Percentiles rank a stretch among this genome's conserved stretches.
Conservation (phyloP, 805 yeast genomes). For the Lachancea meyersii region DNA sequence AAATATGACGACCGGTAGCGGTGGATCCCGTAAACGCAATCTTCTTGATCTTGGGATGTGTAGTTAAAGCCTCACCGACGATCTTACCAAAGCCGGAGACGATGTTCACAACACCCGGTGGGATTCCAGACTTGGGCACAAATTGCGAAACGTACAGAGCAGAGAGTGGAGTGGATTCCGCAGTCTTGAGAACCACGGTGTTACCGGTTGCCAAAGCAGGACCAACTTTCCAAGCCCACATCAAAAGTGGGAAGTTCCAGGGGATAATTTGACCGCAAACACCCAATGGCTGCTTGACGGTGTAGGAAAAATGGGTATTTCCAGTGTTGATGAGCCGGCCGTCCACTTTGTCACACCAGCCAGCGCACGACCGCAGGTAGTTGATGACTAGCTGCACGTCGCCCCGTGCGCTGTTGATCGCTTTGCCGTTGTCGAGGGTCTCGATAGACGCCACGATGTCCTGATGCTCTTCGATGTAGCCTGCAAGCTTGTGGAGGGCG, state of each 20-base stretch:
- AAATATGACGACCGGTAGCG: constrained; percentile 77
- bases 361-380: constrained; percentile 79
- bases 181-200: constrained; percentile 80
- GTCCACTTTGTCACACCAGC: constrained; percentile 81
- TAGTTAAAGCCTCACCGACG: constrained; percentile 74
- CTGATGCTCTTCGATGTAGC: constrained; percentile 62
- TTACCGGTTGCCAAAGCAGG: constrained; percentile 92
- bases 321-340: constrained; percentile 78
- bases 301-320: constrained; percentile 62
- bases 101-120: constrained; percentile 85
- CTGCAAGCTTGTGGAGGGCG: constrained; percentile 66
- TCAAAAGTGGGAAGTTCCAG: constrained; percentile 93
- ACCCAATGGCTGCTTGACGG: constrained; percentile 86
- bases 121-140: constrained; percentile 77
- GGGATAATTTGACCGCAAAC: constrained; percentile 95
- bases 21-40: constrained; percentile 95
- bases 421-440: constrained; percentile 85
- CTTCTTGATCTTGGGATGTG: constrained; percentile 78
- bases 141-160: constrained; percentile 69
- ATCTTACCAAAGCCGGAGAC: constrained; percentile 81
- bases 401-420: constrained; percentile 60
- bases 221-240: constrained; percentile 93
- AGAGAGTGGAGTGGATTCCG: constrained; percentile 88
- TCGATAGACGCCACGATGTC: constrained; percentile 76
- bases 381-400: constrained; percentile 67